Conservation (phyloP, 2,329 filamentous ascomycete genomes). For the Ilyonectria sp. region DNA sequence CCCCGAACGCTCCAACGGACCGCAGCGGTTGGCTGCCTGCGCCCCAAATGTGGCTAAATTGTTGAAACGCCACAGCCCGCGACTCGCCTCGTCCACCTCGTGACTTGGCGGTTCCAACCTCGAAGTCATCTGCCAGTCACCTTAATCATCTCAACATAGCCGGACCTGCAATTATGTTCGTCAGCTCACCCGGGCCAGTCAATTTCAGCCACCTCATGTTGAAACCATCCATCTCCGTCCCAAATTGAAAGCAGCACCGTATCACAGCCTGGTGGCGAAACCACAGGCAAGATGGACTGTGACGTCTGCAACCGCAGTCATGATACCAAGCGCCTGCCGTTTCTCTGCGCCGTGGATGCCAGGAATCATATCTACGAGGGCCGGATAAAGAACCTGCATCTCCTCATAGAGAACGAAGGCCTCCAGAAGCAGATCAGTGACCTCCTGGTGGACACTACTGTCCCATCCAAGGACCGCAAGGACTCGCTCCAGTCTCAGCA, state of each 20-base stretch:
- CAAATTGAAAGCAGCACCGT: constrained; percentile 12
- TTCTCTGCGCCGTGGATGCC: constrained; percentile 79
- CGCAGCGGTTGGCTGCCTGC: constrained; percentile 40
- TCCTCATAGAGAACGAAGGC: constrained; percentile 75
- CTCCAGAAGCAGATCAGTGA: constrained; percentile 66
- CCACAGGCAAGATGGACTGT: constrained; percentile 72
- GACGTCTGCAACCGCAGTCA: constrained; percentile 75
- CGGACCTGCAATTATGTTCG: constrained; percentile 30
- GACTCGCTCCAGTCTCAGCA: constrained; percentile 60
- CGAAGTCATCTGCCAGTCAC: constrained; percentile 46
- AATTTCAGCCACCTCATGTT: neutral
- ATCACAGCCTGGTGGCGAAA: constrained; percentile 31
- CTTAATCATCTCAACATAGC: constrained; percentile 15
- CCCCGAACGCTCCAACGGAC: constrained; percentile 4
- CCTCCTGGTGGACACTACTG: constrained; percentile 49
- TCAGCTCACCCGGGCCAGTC: constrained; percentile 4
- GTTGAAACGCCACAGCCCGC: constrained; percentile 41
- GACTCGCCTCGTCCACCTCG: constrained; percentile 40
- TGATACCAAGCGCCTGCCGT: constrained; percentile 70
- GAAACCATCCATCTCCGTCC: constrained; percentile 13
- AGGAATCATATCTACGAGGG: constrained; percentile 77
- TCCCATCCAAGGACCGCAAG: constrained; percentile 47
- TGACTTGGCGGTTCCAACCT: constrained; percentile 44
- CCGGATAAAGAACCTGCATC: constrained; percentile 72
- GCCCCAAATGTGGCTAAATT: constrained; percentile 42